A percentile compares a stretch with the other conserved stretches of the same genome.
Conservation (phyloP, 1,139 yeast genomes). For the Sugiyamaella grinbergsii region DNA sequence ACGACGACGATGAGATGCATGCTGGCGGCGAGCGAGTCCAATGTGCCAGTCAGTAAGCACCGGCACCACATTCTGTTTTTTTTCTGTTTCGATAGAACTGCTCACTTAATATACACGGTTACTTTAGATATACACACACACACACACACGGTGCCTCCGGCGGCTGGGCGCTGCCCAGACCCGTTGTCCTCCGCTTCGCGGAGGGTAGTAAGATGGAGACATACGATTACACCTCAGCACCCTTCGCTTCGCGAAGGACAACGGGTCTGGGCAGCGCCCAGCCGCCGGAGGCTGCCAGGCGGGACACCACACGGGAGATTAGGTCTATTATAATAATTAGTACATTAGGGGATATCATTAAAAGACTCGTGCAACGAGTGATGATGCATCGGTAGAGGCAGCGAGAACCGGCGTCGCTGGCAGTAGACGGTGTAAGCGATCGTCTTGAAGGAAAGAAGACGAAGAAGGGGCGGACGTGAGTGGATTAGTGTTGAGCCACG, state of each 20-base stretch:
- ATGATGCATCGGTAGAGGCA: slow-evolving; percentile 9
- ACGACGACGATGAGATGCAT: slow-evolving; percentile 59
- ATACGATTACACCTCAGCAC: no score
- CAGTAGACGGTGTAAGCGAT: not conserved
- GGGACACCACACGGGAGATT: no score
- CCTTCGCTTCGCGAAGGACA: not conserved
- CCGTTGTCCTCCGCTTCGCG: slow-evolving; percentile 12
- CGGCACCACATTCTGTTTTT: no score
- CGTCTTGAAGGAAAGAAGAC: no score
- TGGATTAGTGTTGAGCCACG: no score
- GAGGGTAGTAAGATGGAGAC: no score
- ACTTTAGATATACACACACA: no score
- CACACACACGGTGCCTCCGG: slow-evolving; percentile 7
- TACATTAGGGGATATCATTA: slow-evolving; percentile 13
- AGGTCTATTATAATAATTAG: not conserved
- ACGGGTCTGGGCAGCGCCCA: slow-evolving; percentile 1
- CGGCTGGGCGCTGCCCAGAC: slow-evolving; percentile 16
- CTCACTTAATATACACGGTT: not conserved
- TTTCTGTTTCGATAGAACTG: slow-evolving; percentile 3
- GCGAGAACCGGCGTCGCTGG: slow-evolving; percentile 16
- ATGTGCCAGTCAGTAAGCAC: slow-evolving; percentile 66
- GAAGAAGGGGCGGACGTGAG: no score
- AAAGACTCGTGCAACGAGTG: slow-evolving; percentile 11
- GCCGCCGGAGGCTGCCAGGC: not conserved
- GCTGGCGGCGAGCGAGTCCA: slow-evolving; percentile 66